Evolutionary conservation across 2,329 filamentous ascomycete genomes (phyloP), one percentile per base, ranked within the genome.

Genomic region (Didymella arachidicola): DNA sequence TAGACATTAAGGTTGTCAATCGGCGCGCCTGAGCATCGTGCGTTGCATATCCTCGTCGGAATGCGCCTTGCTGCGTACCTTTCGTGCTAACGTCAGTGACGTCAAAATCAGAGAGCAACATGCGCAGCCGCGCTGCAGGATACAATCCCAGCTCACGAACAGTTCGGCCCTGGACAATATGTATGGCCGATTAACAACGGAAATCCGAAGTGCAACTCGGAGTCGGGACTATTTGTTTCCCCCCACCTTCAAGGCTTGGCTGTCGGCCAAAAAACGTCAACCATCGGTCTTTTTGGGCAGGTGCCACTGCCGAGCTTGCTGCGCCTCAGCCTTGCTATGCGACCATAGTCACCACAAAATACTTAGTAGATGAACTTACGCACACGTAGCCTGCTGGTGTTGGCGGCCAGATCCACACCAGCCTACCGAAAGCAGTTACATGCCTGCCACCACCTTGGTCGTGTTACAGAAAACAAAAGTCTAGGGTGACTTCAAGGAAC

Each of bases 271-370:
- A 57, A 57, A 52, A 25, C 48, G 42, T 52, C 42, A 16, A 51
- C 48, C 34, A 57, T 57, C 54, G 47, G 42, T 42, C 48, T 7
- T 14, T 47, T 57, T n/a, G 32, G 54, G 54, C 54, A 57, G 48
- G 48, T 57, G 53, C 38, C 38, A 25, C 30, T 38, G 29, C 44
- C 29, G 16, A 48, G 42, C 27, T 34, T 46, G 42, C 42, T 57
- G 43, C 43, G 48, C 54, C 42, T 32, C 54, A 38, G 25, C 34
- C 46, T 45, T 50, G 43, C 27, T 18, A 11, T 19, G 25, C 30
- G 36, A 11, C 22, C 44, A 27, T 18, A 14, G 19, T 18, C 3
- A 46, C 7, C 11, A 38, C 32, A 16, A 27, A 7, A 26, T 30
- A 8, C 25, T n/a, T 27, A 34, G 5, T 27, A 43, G 29, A 38